Conservation (phyloP, 441 rosid genomes). For the Isatis lusitanica region DNA sequence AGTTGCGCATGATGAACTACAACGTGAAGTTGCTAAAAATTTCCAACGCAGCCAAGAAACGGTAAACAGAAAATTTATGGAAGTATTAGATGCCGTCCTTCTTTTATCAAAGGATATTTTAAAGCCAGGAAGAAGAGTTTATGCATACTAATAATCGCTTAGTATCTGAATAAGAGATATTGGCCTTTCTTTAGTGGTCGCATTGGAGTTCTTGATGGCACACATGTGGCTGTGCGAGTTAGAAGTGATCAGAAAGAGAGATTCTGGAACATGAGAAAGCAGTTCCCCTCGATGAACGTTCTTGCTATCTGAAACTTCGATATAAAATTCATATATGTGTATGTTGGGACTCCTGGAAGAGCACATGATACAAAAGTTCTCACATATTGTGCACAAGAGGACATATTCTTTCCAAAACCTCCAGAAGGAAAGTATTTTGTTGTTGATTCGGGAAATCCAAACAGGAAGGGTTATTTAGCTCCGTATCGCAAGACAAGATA, state of each 20-base stretch:
- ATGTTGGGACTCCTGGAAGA: neutral
- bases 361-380: slow-evolving; percentile 2
- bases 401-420: neutral
- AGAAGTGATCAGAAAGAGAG: slow-evolving; percentile 7
- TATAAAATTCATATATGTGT: neutral
- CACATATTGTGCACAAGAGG: neutral
- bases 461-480: neutral
- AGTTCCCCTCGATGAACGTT: neutral
- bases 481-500: neutral
- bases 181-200: neutral
- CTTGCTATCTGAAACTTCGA: neutral
- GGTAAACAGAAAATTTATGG: neutral
- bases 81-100: neutral
- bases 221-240: neutral
- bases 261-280: neutral
- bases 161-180: neutral
- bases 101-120: slow-evolving; percentile 3
- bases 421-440: neutral
- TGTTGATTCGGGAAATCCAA: slow-evolving; percentile 1
- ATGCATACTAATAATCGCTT: neutral
- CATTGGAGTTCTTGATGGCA: slow-evolving; percentile 10
- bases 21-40: neutral
- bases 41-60: neutral
- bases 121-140: neutral
- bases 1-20: slow-evolving; percentile 13